Conservation (phyloP, 192 early-diverging fungal genomes). For the Backusella westeae region DNA sequence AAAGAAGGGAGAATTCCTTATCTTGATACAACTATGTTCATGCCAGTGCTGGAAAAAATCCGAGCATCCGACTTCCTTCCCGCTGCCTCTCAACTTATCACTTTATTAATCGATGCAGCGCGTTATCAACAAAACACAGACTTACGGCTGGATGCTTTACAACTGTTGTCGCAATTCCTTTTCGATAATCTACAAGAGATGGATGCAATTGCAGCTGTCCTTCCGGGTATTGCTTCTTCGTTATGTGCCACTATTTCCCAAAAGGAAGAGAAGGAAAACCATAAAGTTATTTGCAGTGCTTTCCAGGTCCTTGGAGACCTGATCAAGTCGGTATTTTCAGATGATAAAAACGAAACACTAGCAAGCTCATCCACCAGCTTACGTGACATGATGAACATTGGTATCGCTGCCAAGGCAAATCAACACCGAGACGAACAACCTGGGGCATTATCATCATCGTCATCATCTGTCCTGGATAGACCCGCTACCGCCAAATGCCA, state of each 20-base stretch:
- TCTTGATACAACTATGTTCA: neutral
- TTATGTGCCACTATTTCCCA: slow-evolving; percentile 29
- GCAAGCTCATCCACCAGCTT: neutral
- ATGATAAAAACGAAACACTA: slow-evolving; percentile 22
- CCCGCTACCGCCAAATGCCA: neutral
- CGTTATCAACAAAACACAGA: slow-evolving; percentile 23
- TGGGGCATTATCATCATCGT: neutral
- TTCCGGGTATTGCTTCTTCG: slow-evolving; percentile 37
- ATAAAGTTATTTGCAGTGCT: slow-evolving; percentile 24
- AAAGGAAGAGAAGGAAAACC: slow-evolving; percentile 40
- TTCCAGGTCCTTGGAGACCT: slow-evolving; percentile 31
- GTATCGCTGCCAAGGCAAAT: neutral
- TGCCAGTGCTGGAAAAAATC: slow-evolving; percentile 1
- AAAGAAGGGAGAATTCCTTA: neutral
- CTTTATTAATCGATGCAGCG: slow-evolving; percentile 13
- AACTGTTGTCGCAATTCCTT: slow-evolving; percentile 29
- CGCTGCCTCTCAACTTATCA: slow-evolving; percentile 17
- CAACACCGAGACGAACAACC: neutral
- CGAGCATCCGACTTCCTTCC: slow-evolving; percentile 8
- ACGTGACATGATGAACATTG: neutral
- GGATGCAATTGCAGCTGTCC: slow-evolving; percentile 22
- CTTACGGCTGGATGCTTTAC: slow-evolving; percentile 34
- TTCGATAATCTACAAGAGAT: slow-evolving; percentile 24
- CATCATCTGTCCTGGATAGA: neutral
- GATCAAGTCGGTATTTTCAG: slow-evolving; percentile 28